Evolutionary conservation across 2,329 filamentous ascomycete species (phyloP), one percentile per base, ranked within the genome.

Genomic region (Alternaria triticimaculans): DNA sequence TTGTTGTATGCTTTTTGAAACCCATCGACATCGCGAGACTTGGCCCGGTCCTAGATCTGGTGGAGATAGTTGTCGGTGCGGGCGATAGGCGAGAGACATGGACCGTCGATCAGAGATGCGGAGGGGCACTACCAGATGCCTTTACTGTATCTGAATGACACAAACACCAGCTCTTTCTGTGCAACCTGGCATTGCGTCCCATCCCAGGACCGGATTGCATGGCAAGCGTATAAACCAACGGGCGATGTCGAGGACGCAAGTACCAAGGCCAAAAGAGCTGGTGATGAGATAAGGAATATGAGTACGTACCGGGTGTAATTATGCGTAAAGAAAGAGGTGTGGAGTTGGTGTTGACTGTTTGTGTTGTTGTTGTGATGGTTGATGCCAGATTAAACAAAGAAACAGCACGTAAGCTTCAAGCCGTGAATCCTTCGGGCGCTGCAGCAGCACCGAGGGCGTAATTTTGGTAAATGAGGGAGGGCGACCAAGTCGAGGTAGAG

Each of bases 381-480:
- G 48, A 25, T n/a, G 26, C n/a, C 21, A 37, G 25, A 18, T 21
- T 33, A 26, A 57, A 58, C 20, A 43, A 49, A 43, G 41, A 33
- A 37, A 37, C 49, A 25, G 30, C 12, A 25, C 21, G 46, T 25
- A 44, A 37, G 48, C 44, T 46, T 44, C 23, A 56, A 28, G 60
- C 12, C 28, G 20, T 30, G 49, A 49, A 30, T 57, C 55, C 51
- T 55, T 43, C 20, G 26, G 18, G 23, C 30, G 23, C 18, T 18
- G 25, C 30, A 25, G 20, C 51, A 20, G 30, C 30, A 21, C 23
- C 56, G 45, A 51, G 23, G 46, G 33, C 30, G 55, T 58, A 59
- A 62, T 62, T 33, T 62, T 62, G 60, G 55, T 54, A 59, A 62
- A 62, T 58, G 55, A 62, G 53, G 41, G 49, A 49, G 49, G 60